These are phyloP conservation scores for Lentinula edodes DNA, from an alignment of 768 basidiomycete genomes.

Conservation along the genomic window DNA sequence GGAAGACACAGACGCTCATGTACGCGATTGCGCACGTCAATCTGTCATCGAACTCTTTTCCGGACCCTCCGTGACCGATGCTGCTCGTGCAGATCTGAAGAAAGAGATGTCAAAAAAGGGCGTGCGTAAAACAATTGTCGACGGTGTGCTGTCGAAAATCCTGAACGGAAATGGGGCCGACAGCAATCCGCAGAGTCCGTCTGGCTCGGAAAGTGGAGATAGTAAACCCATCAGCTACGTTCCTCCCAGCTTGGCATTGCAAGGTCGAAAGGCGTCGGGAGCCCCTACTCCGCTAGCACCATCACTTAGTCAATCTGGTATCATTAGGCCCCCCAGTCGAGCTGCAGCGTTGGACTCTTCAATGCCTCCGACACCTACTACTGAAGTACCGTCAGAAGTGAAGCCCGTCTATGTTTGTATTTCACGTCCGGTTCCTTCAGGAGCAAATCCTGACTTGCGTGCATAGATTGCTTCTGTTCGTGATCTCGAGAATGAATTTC, in stretches of 20 bases:
- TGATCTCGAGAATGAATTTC: slow-evolving; percentile 86
- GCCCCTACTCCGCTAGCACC: slow-evolving; percentile 31
- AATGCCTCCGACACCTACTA: slow-evolving; percentile 29
- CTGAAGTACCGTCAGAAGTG: slow-evolving; percentile 40
- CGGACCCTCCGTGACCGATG: slow-evolving; percentile 74
- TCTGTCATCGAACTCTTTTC: slow-evolving; percentile 84
- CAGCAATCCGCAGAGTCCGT: slow-evolving; percentile 42
- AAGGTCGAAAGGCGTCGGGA: slow-evolving; percentile 44
- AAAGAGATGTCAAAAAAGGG: slow-evolving; percentile 83
- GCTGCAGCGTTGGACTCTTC: slow-evolving; percentile 39
- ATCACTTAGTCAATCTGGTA: slow-evolving; percentile 42
- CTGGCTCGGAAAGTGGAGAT: slow-evolving; percentile 60
- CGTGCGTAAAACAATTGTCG: slow-evolving; percentile 84
- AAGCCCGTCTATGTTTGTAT: slow-evolving; percentile 64
- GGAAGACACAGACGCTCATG: slow-evolving; percentile 87
- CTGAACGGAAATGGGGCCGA: slow-evolving; percentile 37
- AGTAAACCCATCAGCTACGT: slow-evolving; percentile 45
- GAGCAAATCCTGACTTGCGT: not conserved
- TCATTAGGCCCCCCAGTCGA: slow-evolving; percentile 57
- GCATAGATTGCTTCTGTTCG: slow-evolving; percentile 72
- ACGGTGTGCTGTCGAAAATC: slow-evolving; percentile 68
- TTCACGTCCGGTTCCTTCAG: not conserved
- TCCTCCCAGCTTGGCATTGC: slow-evolving; percentile 68
- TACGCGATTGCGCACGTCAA: slow-evolving; percentile 79
- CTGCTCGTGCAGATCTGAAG: slow-evolving; percentile 89